These are phyloP conservation scores for Ceratobasidium theobromae DNA, from an alignment of 1,284 basidiomycete genomes.

Conservation along the genomic window DNA sequence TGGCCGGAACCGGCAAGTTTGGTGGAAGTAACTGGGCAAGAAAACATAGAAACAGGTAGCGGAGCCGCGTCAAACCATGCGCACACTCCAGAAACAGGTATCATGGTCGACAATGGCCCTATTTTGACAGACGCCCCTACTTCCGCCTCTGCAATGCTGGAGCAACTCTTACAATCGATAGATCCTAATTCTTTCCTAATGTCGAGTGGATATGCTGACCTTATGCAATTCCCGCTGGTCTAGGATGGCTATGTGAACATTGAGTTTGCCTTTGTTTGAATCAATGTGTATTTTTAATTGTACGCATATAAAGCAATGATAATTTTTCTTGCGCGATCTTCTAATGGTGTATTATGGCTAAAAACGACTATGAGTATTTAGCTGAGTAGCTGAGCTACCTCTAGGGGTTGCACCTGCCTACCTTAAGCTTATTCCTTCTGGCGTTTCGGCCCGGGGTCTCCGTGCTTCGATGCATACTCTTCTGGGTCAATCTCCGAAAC, in stretches of 20 bases:
- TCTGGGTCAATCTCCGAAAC: slow-evolving; percentile 27
- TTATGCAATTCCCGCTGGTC: slow-evolving; percentile 5
- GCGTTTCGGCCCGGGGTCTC: slow-evolving; percentile 9
- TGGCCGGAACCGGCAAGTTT: slow-evolving; percentile 9
- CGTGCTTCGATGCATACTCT: slow-evolving; percentile 6
- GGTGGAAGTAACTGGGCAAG: neutral
- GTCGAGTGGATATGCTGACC: slow-evolving; percentile 19
- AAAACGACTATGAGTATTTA: too few relatives aligned
- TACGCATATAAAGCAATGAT: too few relatives aligned
- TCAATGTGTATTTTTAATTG: neutral
- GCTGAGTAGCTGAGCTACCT: too few relatives aligned
- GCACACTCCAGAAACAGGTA: slow-evolving; percentile 7
- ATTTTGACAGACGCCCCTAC: slow-evolving; percentile 22
- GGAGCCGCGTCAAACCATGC: neutral
- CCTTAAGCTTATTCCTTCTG: neutral
- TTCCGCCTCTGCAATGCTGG: slow-evolving; percentile 14
- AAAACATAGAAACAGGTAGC: neutral
- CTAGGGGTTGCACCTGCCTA: too few relatives aligned
- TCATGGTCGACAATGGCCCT: slow-evolving; percentile 2
- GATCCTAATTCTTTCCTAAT: slow-evolving; percentile 20
- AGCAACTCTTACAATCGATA: slow-evolving; percentile 22
- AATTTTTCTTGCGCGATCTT: too few relatives aligned
- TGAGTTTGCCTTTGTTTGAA: too few relatives aligned
- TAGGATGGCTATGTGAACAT: neutral
- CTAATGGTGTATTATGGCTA: too few relatives aligned